Evolutionary conservation across 2,329 filamentous ascomycete species (phyloP).

Genomic region (Exophiala phaeomuriformis): DNA sequence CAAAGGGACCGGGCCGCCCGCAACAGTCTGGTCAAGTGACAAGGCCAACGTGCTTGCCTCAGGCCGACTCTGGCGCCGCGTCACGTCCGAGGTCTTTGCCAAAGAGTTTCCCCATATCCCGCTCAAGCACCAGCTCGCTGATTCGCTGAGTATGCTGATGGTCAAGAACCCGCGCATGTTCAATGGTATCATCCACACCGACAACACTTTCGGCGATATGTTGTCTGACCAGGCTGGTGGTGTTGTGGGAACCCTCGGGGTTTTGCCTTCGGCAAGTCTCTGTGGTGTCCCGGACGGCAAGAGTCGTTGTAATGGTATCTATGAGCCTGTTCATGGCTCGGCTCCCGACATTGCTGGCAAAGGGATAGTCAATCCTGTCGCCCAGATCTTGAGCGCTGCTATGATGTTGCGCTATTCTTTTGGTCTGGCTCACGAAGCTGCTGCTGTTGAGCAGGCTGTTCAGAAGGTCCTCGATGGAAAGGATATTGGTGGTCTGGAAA

Average conservation of each 20-base stretch:
- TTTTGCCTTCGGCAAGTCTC: constrained; percentile 95
- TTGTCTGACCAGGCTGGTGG: constrained; percentile 99
- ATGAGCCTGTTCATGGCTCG: constrained; percentile 97
- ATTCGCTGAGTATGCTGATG: constrained; percentile 99
- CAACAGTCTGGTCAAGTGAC: constrained; percentile 44
- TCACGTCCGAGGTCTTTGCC: constrained; percentile 29
- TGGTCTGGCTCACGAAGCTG: constrained; percentile 75
- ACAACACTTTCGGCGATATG: constrained; percentile 99
- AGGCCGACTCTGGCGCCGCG: constrained; percentile 44
- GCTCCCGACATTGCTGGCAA: constrained; percentile 95
- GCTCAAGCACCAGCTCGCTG: constrained; percentile 94
- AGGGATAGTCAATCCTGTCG: constrained; percentile 93
- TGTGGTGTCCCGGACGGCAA: constrained; percentile 75
- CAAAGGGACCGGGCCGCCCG: constrained; percentile 15
- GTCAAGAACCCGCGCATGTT: constrained; percentile 90
- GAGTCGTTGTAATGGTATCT: constrained; percentile 63
- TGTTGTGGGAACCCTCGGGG: constrained; percentile 92
- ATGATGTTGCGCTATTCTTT: constrained; percentile 98
- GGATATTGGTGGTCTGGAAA: constrained; percentile 55
- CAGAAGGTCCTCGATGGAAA: constrained; percentile 97
- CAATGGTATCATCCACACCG: constrained; percentile 85
- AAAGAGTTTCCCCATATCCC: constrained; percentile 94
- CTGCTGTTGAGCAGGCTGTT: constrained; percentile 85
- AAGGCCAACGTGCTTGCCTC: constrained; percentile 50
- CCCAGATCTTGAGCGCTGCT: constrained; percentile 87